Evolutionary conservation across 495 filamentous ascomycete species (phyloP), one percentile per base, ranked within the genome.

Genomic region (Terfezia claveryi): DNA sequence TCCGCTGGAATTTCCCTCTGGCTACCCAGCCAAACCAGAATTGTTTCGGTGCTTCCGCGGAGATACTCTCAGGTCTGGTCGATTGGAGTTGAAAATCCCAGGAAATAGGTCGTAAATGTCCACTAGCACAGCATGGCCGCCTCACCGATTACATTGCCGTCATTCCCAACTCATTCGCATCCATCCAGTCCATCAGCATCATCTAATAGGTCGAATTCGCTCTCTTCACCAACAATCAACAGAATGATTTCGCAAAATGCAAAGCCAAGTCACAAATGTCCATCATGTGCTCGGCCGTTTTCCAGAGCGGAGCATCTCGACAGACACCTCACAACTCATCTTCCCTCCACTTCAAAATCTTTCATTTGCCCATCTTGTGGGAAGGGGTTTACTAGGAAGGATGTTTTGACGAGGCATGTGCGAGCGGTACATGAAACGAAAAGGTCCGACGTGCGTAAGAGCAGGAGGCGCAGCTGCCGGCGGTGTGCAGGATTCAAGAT

Each of bases 391-490:
- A 66, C 63, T 6, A 54, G 63, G 16, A 66, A 66, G 37, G 63
- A 66, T 53, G 63, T 66, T 23, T 23, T 66, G 52, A 66, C 63
- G 1, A 52, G 63, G 46, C 63, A 66, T 36, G 54, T 66, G 50
- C 59, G 63, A 41, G 63, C 63, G 16, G 63, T 66, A 6, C 63
- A 66, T 38, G 63, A 66, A 52, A 66, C 63, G 0, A 66, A 66
- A 38, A 54, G 59, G 8, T 54, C 63, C 7, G 63, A 66, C 8
- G 56, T 66, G 36, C 54, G 63, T 16, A 66, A 63, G 20, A 65
- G 63, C 36, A 59, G 63, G 49, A 54, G 63, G 2, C 59, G 63
- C 20, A 65, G 63, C 49, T 66, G 63, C 54, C 59, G 60, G 23
- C 52, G 63, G 50, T 66, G 63, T 38, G 63, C 63, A 11, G 55